Evolutionary conservation across 495 filamentous ascomycete genomes (phyloP), one percentile per base, ranked within the genome.

Genomic region (Penicillium coprophilum): DNA sequence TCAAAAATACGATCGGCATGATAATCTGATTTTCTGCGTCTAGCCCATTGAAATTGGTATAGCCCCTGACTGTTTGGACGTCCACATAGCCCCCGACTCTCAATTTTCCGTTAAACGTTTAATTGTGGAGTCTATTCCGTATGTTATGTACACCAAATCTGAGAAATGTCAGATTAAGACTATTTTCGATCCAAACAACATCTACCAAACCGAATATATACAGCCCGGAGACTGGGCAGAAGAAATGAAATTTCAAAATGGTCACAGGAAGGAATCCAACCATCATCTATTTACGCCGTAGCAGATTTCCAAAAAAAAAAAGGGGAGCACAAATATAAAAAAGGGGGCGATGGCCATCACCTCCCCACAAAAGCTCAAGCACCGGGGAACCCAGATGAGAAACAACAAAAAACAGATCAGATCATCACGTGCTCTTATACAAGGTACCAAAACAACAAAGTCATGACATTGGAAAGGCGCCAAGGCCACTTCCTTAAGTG

Each of bases 391-490:
- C 24, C 20, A 50, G 31, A 45, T 44, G 55, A 46, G 49, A 56
- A 43, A 55, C 46, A 47, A 52, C 24, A 39, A 56, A 61, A 27
- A 27, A 27, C 24, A 27, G 3, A 43, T 64, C 57, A 65, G 49
- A 67, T 75, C 72, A 67, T 72, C 65, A 73, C 58, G 58, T 56
- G 53, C 53, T 60, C 51, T 54, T 46, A 56, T 50, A 48, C 61
- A 55, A 51, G 63, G 58, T 51, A 68, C 59, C 67, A 70, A 58
- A 64, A 66, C 60, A 69, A 56, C 67, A 66, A 60, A 69, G 63
- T 74, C 68, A 60, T 73, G 61, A 69, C 60, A 66, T 36, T 24
- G 19, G 31, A 20, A 49, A 51, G 51, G 51, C 32, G 15, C n/a
- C 10, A 15, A 28, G 11, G 6, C 32, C n/a, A n/a, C 27, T 31